Percentiles rank a stretch among this genome's conserved stretches.
phyloP scores from a whole-genome alignment of 2,329 filamentous ascomycete genomes.

The Cordyceps fumosorosea region DNA sequence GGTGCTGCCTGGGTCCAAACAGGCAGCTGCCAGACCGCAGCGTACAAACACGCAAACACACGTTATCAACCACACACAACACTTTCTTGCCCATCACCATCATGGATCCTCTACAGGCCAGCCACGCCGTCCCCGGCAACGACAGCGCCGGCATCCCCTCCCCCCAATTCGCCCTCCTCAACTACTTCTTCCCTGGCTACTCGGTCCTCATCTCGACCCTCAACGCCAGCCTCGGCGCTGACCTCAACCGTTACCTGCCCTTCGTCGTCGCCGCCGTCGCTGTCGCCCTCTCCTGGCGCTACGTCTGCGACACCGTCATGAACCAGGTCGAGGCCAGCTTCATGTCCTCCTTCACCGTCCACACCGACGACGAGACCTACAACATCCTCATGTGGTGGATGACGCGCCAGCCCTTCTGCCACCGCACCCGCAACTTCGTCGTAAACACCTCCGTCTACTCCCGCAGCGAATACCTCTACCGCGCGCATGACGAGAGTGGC shows the following conservation, averaged over 20 bases:
- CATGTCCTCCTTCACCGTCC: constrained; percentile 60
- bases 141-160: constrained; percentile 13
- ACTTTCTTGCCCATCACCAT: neutral
- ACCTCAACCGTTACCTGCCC: constrained; percentile 57
- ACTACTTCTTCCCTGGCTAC: constrained; percentile 61
- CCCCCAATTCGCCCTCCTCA: constrained; percentile 44
- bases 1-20: neutral
- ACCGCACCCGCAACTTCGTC: constrained; percentile 53
- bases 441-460: constrained; percentile 57
- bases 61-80: neutral
- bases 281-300: constrained; percentile 45
- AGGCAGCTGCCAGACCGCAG: neutral
- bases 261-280: constrained; percentile 44
- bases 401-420: constrained; percentile 53
- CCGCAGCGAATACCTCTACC: constrained; percentile 42
- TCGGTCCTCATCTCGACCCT: constrained; percentile 48
- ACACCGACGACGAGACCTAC: constrained; percentile 65
- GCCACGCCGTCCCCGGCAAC: neutral
- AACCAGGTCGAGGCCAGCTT: constrained; percentile 45
- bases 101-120: constrained; percentile 6
- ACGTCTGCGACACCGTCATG: constrained; percentile 43
- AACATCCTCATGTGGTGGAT: constrained; percentile 68
- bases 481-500: constrained; percentile 40
- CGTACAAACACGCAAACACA: neutral
- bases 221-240: constrained; percentile 51